These are phyloP conservation scores for Saccharomycopsis synnaedendra DNA, from an alignment of 805 yeast species.

Conservation along the genomic window DNA sequence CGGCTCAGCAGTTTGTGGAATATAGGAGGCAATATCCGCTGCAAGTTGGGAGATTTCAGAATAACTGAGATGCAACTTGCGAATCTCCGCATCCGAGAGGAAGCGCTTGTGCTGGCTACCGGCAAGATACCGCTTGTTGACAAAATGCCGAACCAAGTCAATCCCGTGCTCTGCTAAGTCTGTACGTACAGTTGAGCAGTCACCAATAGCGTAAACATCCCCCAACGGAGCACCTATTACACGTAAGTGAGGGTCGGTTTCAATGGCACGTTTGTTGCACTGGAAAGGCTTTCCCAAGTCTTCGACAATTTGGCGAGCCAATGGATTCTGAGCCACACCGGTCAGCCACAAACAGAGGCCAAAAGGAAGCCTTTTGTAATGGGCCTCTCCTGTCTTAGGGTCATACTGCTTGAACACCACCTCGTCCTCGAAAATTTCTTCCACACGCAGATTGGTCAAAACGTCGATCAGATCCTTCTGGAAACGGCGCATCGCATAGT, in stretches of 20 bases:
- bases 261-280: constrained; percentile 58
- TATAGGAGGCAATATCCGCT: constrained; percentile 34
- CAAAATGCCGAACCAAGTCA: constrained; percentile 35
- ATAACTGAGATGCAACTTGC: constrained; percentile 34
- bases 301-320: constrained; percentile 44
- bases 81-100: constrained; percentile 40
- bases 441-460: constrained; percentile 52
- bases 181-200: constrained; percentile 56
- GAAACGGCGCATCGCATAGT: constrained; percentile 54
- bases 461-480: constrained; percentile 52
- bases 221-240: constrained; percentile 59
- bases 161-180: constrained; percentile 46
- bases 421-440: constrained; percentile 41
- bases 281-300: constrained; percentile 35
- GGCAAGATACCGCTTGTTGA: constrained; percentile 28
- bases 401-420: constrained; percentile 47
- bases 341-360: constrained; percentile 71
- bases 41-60: constrained; percentile 39
- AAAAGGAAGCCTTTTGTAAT: constrained; percentile 41
- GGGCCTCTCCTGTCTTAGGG: constrained; percentile 28
- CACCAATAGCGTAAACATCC: constrained; percentile 64
- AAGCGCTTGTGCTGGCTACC: constrained; percentile 17
- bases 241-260: constrained; percentile 62
- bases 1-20: constrained; percentile 50
- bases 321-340: constrained; percentile 57